Evolutionary conservation across 2,329 filamentous ascomycete genomes (phyloP), one percentile per base, ranked within the genome.

Genomic region (Phaeosphaeria sp.): DNA sequence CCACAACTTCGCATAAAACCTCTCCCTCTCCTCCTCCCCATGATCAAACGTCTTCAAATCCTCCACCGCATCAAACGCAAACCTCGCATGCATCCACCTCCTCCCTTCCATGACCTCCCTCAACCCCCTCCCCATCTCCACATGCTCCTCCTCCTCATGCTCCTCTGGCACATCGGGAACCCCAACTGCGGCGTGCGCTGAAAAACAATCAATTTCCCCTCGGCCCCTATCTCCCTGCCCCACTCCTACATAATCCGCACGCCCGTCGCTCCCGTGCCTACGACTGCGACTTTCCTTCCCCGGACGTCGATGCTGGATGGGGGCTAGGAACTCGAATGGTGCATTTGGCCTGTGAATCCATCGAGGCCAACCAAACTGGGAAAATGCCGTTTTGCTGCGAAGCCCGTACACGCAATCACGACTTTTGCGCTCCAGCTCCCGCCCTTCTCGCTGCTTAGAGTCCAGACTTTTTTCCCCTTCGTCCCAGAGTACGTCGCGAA

Each of bases 181-280:
- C 17, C 51, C 43, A 53, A 0, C 74, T 43, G 1, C 77, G 87
- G 87, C 0, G 86, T 89, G 3, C 88, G 82, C 67, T 89, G 86
- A 86, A 76, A 89, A 86, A 54, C 89, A 82, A 11, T 75, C 76
- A 17, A 88, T 2, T 57, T 67, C 9, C 76, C 79, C 0, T 81
- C 83, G 45, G 71, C 18, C 75, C 79, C 1, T 0, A 81, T 84
- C 18, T 79, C 65, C 1, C 80, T 80, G 1, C 80, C 85, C 77
- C 81, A 83, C 45, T 83, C 85, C 60, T 90, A 87, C 0, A 81
- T 79, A 48, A 87, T 82, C 63, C 89, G 87, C 1, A 89, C 83
- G 0, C 86, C 87, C 0, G 84, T 84, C 0, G 86, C 83, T 1
- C 87, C 87, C 0, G 86, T 88, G 11, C 87, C 87, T 40, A 89